These are phyloP conservation scores for Ophiostoma piceae DNA, from an alignment of 2,329 filamentous ascomycete species.

Conservation along the genomic window DNA sequence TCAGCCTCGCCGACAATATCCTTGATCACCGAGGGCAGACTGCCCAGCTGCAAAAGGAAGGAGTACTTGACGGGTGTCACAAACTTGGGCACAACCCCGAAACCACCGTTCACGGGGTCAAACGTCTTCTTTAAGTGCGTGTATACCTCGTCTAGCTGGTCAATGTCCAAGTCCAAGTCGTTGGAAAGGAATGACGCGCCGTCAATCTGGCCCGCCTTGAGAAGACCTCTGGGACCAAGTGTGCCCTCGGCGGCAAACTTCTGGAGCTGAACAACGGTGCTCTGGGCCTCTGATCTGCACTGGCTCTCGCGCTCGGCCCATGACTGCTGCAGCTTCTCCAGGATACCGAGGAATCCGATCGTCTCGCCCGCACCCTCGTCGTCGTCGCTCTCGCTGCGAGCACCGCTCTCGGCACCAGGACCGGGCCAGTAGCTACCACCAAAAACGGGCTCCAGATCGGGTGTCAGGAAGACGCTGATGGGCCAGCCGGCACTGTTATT, in stretches of 20 bases:
- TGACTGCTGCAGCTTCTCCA: constrained; percentile 67
- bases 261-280: constrained; percentile 72
- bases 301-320: constrained; percentile 83
- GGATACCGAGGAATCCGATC: constrained; percentile 75
- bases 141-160: constrained; percentile 86
- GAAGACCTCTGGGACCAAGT: constrained; percentile 43
- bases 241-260: constrained; percentile 88
- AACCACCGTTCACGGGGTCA: constrained; percentile 73
- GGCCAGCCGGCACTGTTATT: constrained; percentile 91
- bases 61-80: constrained; percentile 79
- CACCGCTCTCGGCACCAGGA: constrained; percentile 53
- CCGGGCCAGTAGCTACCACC: constrained; percentile 95
- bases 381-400: constrained; percentile 45
- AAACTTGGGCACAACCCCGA: constrained; percentile 79
- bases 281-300: constrained; percentile 75
- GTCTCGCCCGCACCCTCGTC: constrained; percentile 43
- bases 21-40: constrained; percentile 65
- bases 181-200: constrained; percentile 33
- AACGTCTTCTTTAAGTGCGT: constrained; percentile 75
- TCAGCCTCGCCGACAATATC: constrained; percentile 91
- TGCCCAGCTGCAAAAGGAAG: constrained; percentile 70
- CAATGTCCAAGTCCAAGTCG: constrained; percentile 73
- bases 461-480: constrained; percentile 92
- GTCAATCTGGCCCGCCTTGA: constrained; percentile 22
- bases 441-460: constrained; percentile 87